These are phyloP conservation scores for Zygnema circumcarinatum DNA, from an alignment of 139 green algal genomes.

Conservation along the genomic window DNA sequence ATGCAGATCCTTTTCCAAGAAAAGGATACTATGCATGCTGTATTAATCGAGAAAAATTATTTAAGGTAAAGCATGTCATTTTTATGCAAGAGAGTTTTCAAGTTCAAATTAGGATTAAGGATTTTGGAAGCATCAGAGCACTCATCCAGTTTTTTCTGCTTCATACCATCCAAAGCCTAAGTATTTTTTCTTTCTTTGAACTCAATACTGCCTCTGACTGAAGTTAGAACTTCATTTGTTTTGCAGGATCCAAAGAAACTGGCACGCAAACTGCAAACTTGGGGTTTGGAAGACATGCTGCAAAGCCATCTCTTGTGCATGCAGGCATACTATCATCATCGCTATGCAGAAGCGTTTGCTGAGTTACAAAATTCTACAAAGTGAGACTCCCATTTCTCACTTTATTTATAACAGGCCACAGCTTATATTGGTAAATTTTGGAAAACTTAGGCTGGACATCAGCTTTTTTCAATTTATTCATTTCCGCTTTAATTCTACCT, in stretches of 20 bases:
- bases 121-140: neutral
- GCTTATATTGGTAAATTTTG: neutral
- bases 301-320: constrained; percentile 13
- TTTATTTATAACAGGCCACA: neutral
- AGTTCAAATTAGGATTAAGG: neutral
- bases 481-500: neutral
- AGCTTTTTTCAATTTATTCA: neutral
- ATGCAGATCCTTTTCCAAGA: neutral
- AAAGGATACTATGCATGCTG: neutral
- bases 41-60: neutral
- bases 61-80: neutral
- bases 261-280: neutral
- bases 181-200: neutral
- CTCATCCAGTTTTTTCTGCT: neutral
- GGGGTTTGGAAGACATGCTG: constrained; percentile 26
- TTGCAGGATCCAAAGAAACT: neutral
- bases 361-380: constrained; percentile 27
- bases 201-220: no score
- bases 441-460: neutral
- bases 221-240: no score
- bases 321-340: constrained; percentile 17
- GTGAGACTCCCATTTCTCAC: neutral
- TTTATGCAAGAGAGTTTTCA: neutral
- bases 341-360: constrained; percentile 14
- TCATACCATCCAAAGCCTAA: neutral